Evolutionary conservation across 2,329 filamentous ascomycete genomes (phyloP), one percentile per base, ranked within the genome.

Genomic region (Pestalotiopsis sp.): DNA sequence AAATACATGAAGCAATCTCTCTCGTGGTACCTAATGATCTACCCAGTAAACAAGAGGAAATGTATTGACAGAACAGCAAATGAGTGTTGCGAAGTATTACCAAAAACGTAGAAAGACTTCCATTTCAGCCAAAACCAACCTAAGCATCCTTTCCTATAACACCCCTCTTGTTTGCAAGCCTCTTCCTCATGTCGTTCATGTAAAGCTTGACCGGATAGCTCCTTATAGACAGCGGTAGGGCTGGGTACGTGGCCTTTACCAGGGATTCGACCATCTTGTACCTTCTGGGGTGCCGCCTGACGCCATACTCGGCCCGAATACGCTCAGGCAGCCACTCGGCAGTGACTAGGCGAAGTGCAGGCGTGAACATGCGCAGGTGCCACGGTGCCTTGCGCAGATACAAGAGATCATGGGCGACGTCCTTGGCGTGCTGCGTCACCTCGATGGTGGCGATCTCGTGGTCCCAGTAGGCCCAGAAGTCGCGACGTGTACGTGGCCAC

Each of bases 381-480:
- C 71, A 61, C 2, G 76, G 77, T 20, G 75, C 68, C 31, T 73
- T 69, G 12, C 58, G 69, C 6, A 74, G 74, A 36, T 72, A 76
- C 31, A 78, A 60, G 9, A 79, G 70, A 52, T 74, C 73, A 25
- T 60, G 67, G 31, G 69, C 72, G 25, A 78, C 69, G 49, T 70
- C 70, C 31, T 70, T 69, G 17, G 79, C 79, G 71, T 75, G 73
- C 45, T 77, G 71, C 2, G 75, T 75, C 4, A 78, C 70, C 63
- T 74, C 70, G 36, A 78, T 67, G 17, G 69, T 72, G 0, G 65
- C 72, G 25, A 78, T 70, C 36, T 74, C 73, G 36, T 72, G 66
- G 66, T 78, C 72, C 76, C 76, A 78, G 68, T 78, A 78, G 25
- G 36, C 61, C 73, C 73, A 76, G 61, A 78, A 78, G 13, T 73